These are phyloP conservation scores for Polyporus arcularius DNA, from an alignment of 768 basidiomycete species.

Conservation along the genomic window DNA sequence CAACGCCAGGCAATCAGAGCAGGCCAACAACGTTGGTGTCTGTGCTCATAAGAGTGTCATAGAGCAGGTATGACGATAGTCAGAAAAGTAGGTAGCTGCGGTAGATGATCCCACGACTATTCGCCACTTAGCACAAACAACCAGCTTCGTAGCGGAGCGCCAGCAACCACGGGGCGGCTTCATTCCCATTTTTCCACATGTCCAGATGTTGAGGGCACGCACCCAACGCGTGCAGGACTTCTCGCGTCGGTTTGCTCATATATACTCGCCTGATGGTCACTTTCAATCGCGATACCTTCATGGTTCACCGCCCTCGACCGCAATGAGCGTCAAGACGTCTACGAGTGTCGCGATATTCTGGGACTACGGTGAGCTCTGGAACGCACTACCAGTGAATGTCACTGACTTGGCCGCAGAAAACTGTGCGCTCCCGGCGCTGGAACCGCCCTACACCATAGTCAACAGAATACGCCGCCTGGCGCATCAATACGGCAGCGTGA, in stretches of 20 bases:
- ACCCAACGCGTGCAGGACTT: not conserved
- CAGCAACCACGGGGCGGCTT: not conserved
- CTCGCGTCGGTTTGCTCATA: constrained; percentile 25
- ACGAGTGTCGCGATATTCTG: constrained; percentile 31
- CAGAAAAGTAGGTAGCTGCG: too few relatives aligned
- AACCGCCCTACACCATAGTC: constrained; percentile 44
- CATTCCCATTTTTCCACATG: not conserved
- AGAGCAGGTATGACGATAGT: too few relatives aligned
- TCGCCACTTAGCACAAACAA: too few relatives aligned
- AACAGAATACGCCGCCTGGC: constrained; percentile 47
- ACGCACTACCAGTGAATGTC: not conserved
- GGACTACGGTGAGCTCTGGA: constrained; percentile 39
- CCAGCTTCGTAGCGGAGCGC: too few relatives aligned
- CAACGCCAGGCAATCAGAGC: too few relatives aligned
- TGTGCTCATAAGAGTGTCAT: too few relatives aligned
- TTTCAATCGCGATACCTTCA: not conserved
- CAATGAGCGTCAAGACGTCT: not conserved
- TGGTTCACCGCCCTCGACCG: too few relatives aligned
- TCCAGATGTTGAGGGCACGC: not conserved
- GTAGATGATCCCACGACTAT: too few relatives aligned
- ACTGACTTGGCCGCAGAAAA: constrained; percentile 35
- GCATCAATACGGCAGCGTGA: constrained; percentile 47
- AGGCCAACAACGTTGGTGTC: too few relatives aligned
- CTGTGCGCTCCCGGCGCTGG: constrained; percentile 36
- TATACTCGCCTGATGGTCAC: constrained; percentile 8